These are phyloP conservation scores for Saccharomyces hybrid DNA, from an alignment of 1,139 yeast genomes.

Conservation along the genomic window DNA sequence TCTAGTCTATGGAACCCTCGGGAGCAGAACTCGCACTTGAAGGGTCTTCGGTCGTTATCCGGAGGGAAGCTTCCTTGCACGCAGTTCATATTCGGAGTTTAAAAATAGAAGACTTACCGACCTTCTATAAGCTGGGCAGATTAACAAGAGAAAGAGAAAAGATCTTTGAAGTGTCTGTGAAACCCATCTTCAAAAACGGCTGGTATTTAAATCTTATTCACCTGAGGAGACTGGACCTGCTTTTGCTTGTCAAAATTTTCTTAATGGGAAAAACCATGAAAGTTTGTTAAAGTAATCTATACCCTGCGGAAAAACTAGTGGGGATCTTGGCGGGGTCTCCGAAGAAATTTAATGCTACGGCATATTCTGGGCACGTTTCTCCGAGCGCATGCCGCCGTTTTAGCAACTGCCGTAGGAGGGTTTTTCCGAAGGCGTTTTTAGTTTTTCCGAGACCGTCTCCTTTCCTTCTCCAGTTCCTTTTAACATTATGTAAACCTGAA, in stretches of 20 bases:
- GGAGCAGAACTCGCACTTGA: conserved; percentile 84
- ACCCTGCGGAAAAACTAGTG: neutral
- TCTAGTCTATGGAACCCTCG: conserved; percentile 89
- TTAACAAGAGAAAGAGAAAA: neutral
- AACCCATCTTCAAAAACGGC: neutral
- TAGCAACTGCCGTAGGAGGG: neutral
- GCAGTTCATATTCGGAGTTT: neutral
- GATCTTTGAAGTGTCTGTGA: neutral
- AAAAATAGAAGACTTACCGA: neutral
- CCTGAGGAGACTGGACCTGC: neutral
- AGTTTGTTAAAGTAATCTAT: neutral
- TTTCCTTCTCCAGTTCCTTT: neutral
- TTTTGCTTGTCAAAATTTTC: neutral
- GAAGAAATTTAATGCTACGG: neutral
- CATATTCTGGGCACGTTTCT: neutral
- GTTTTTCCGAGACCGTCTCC: neutral
- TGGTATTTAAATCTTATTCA: neutral
- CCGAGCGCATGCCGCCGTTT: neutral
- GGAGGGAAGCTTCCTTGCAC: conserved; percentile 12
- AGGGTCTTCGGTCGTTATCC: conserved; percentile 43
- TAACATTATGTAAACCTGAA: neutral
- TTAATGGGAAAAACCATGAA: neutral
- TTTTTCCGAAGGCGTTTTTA: neutral
- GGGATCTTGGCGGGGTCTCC: neutral
- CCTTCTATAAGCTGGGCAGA: neutral